Evolutionary conservation across 2,329 filamentous ascomycete species (phyloP), one percentile per base, ranked within the genome.

Genomic region (Alternaria sp.): DNA sequence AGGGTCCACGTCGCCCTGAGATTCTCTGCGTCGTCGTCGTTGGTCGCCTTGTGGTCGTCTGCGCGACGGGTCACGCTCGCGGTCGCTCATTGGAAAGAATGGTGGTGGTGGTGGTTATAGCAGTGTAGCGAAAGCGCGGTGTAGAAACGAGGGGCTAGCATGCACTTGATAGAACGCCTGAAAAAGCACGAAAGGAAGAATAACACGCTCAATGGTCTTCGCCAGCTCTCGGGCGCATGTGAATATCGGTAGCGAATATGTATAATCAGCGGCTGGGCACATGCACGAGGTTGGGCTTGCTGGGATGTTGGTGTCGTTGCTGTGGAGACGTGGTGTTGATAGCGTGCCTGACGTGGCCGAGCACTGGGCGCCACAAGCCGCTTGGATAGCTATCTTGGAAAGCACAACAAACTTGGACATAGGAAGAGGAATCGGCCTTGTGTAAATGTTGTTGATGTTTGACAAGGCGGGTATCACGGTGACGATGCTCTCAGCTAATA

Each of bases 1-100:
- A 4, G 63, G 63, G 36, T 73, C 69, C 18, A 62, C 65, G 34
- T 71, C 72, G 59, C 67, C 66, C 22, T 68, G 62, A 22, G 74
- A 75, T 54, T 73, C 69, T 55, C 72, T 63, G 42, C 71, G 71
- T 43, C 70, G 64, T 63, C 71, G 65, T 61, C 74, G 65, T 49
- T 75, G 62, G 47, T 73, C 70, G 57, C 72, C 71, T 18, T 73
- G 67, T 34, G 70, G 62, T 43, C 62, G 64, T 51, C 68, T 63
- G 48, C 60, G 65, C 58, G 67, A 66, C 24, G 69, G 66, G 57
- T 65, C 66, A 62, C 63, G 66, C 44, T 67, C 64, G 54, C 57
- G 60, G 64, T 69, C 69, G 61, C 68, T 68, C 48, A 59, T 65
- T 57, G 61, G 57, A 53, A 64, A 62, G 16, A 54, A 52, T 34